Conservation (phyloP, 176 grass and related monocot species). For the Oryza glaberrima region DNA sequence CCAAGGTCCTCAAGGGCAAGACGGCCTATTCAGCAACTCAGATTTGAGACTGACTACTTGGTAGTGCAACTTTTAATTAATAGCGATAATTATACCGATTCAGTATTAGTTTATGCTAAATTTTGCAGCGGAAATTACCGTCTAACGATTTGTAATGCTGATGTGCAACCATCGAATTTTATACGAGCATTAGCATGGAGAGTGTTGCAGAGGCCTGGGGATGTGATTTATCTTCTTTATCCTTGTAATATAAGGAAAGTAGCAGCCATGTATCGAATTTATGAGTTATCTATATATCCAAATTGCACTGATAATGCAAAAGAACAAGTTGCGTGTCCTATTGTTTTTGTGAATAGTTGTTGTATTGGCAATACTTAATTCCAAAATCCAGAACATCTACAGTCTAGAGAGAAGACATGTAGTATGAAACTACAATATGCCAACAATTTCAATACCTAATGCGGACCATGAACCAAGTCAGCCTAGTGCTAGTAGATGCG, state of each 20-base stretch:
- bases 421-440: neutral
- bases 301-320: neutral
- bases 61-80: neutral
- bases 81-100: constrained; percentile 19
- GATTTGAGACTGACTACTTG: neutral
- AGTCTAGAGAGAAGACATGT: neutral
- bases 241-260: neutral
- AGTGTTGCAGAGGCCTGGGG: neutral
- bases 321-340: neutral
- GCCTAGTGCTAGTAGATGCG: neutral
- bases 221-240: neutral
- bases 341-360: neutral
- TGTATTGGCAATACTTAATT: neutral
- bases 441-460: too few relatives aligned
- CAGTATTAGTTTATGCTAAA: neutral
- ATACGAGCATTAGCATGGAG: neutral
- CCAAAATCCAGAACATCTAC: neutral
- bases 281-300: neutral
- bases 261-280: neutral
- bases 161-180: neutral
- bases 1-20: constrained; percentile 55
- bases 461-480: neutral
- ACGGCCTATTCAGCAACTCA: constrained; percentile 1
- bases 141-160: neutral
- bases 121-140: neutral